Percentiles rank a stretch among this genome's conserved stretches.
These are phyloP conservation scores for Phytophthora agathidicida DNA, from an alignment of 352 stramenopile genomes.

Conservation along the genomic window DNA sequence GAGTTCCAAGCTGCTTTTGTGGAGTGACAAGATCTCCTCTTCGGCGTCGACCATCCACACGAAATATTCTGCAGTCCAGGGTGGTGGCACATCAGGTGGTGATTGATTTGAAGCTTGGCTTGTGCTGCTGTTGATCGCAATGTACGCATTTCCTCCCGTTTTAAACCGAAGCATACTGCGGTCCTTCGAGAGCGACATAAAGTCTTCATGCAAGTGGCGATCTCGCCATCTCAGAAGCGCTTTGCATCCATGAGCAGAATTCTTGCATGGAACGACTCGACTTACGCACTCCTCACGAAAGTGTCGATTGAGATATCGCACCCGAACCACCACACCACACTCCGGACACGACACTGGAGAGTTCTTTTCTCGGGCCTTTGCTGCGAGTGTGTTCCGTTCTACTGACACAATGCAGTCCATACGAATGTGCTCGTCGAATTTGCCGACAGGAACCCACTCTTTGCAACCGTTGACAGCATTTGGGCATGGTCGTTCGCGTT, in stretches of 20 bases:
- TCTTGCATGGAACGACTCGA: slow-evolving; percentile 71
- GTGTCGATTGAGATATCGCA: slow-evolving; percentile 50
- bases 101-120: slow-evolving; percentile 2
- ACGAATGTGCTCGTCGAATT: slow-evolving; percentile 55
- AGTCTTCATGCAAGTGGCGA: slow-evolving; percentile 73
- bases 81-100: slow-evolving; percentile 49
- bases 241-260: slow-evolving; percentile 66
- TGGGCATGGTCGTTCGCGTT: slow-evolving; percentile 71
- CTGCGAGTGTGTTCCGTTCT: slow-evolving; percentile 60
- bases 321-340: slow-evolving; percentile 48
- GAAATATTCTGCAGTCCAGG: slow-evolving; percentile 77
- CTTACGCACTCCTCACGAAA: slow-evolving; percentile 58
- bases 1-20: slow-evolving; percentile 42
- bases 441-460: slow-evolving; percentile 74
- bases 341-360: slow-evolving; percentile 47
- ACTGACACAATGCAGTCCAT: slow-evolving; percentile 57
- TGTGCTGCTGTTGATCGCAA: slow-evolving; percentile 38
- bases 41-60: slow-evolving; percentile 57
- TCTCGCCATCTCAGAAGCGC: slow-evolving; percentile 66
- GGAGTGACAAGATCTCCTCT: slow-evolving; percentile 60
- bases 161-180: slow-evolving; percentile 60
- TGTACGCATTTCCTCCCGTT: slow-evolving; percentile 49
- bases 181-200: slow-evolving; percentile 48
- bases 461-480: slow-evolving; percentile 63
- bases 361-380: slow-evolving; percentile 55